Evolutionary conservation across 257 asterid genomes (phyloP), one percentile per base, ranked within the genome.

Genomic region (Avicennia marina): DNA sequence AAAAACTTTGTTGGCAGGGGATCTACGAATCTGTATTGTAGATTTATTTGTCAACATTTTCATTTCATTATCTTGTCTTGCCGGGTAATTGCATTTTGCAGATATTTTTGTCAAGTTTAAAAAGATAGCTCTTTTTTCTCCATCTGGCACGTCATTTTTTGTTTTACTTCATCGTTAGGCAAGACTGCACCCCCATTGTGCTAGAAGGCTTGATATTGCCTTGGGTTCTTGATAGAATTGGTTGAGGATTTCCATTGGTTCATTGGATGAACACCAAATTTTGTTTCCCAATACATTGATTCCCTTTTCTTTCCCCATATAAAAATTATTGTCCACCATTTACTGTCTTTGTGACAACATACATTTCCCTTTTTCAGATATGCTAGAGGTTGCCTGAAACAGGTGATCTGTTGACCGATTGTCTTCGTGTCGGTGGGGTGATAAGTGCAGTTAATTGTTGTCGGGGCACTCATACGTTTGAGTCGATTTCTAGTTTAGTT

Each of bases 401-500:
- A 58, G 62, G 46, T 7, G 36, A 39, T 55, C 48, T 20, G 36
- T 57, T 43, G 60, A 51, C 57, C 22, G 18, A 38, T 39, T 55
- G 74, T 55, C 57, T 60, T 65, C 44, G 24, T 57, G 60, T 61
- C 19, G 36, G 56, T 52, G 42, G 51, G 47, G 58, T 38, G 68
- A 38, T 39, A 21, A 62, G 67, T 54, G 11, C 38, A 17, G 19
- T 36, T 42, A 61, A 33, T 64, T 65, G 52, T 69, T 56, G 63
- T 51, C 15, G 56, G 42, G 55, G 44, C 44, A 39, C 25, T 19
- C 67, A 54, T 53, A 59, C 53, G 38, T 49, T 32, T 11, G 62
- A 68, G 66, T 64, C 24, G 16, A 4, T 45, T 63, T 40, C 33
- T 46, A 65, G 75, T 57, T 38, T 65, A 69, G 75, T 41, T 52